Conservation (phyloP, 257 asterid species). For the Schizonepeta tenuifolia region DNA sequence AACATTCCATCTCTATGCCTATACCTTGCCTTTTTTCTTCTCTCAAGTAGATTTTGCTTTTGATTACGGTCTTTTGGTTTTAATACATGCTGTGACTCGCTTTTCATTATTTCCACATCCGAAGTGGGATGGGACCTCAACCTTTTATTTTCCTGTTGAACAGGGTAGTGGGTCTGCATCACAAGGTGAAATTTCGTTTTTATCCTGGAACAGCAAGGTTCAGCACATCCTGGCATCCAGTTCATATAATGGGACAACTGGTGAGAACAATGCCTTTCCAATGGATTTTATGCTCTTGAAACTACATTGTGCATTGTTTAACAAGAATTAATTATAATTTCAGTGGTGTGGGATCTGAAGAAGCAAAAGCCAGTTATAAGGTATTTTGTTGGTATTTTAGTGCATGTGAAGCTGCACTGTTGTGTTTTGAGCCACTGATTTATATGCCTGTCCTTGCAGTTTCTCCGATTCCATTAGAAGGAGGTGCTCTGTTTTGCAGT, state of each 20-base stretch:
- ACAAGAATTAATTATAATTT: slow-evolving; percentile 36
- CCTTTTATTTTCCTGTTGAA: slow-evolving; percentile 32
- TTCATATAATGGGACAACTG: slow-evolving; percentile 89
- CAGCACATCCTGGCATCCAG: slow-evolving; percentile 92
- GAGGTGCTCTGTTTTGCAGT: slow-evolving; percentile 97
- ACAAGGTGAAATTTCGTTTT: slow-evolving; percentile 91
- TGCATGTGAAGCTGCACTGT: slow-evolving; percentile 22
- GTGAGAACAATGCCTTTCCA: slow-evolving; percentile 44
- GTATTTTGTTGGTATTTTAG: slow-evolving; percentile 38
- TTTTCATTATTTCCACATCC: slow-evolving; percentile 18
- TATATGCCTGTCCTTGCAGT: slow-evolving; percentile 47
- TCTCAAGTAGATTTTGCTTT: not conserved
- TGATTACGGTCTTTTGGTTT: not conserved
- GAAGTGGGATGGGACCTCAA: slow-evolving; percentile 29
- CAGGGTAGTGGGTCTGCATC: slow-evolving; percentile 95
- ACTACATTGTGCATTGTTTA: slow-evolving; percentile 34
- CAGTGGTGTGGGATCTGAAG: slow-evolving; percentile 98
- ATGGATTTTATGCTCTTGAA: slow-evolving; percentile 28
- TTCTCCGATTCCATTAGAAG: slow-evolving; percentile 82
- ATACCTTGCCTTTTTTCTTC: not conserved
- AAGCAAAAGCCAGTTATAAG: slow-evolving; percentile 94
- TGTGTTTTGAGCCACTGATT: slow-evolving; percentile 24
- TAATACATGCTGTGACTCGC: slow-evolving; percentile 1
- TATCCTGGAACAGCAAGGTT: slow-evolving; percentile 94
- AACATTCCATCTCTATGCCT: slow-evolving; percentile 12